phyloP scores from a whole-genome alignment of 257 asterid species.

The Euphrasia confusa region DNA sequence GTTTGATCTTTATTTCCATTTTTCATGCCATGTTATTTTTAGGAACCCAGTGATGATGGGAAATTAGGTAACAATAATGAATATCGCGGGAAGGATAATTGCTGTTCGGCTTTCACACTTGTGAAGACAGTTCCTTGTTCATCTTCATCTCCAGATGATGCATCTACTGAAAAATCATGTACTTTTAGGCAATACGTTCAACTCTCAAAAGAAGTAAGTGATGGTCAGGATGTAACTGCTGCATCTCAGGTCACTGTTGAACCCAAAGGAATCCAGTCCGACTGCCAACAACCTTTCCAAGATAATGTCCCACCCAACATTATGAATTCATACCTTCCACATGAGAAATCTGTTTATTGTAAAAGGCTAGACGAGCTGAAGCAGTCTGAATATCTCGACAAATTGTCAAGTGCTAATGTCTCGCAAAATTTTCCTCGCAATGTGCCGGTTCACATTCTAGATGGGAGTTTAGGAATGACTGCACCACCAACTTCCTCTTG shows the following conservation, averaged over 20 bases:
- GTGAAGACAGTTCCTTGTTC: constrained; percentile 37
- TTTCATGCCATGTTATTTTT: constrained; percentile 20
- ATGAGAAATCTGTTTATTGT: constrained; percentile 35
- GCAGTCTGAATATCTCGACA: constrained; percentile 20
- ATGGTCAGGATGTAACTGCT: constrained; percentile 35
- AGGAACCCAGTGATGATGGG: constrained; percentile 54
- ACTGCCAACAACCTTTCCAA: constrained; percentile 35
- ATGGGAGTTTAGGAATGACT: constrained; percentile 47
- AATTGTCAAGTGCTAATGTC: constrained; percentile 27
- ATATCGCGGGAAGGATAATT: constrained; percentile 35
- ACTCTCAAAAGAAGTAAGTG: constrained; percentile 36
- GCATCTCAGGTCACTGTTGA: constrained; percentile 54
- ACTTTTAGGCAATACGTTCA: constrained; percentile 50
- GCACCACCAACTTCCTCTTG: constrained; percentile 39
- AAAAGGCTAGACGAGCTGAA: constrained; percentile 25
- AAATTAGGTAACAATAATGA: constrained; percentile 35
- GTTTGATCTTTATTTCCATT: constrained; percentile 1
- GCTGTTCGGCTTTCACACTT: constrained; percentile 38
- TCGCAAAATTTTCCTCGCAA: constrained; percentile 62
- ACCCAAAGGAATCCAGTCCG: constrained; percentile 38
- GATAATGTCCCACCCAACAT: constrained; percentile 35
- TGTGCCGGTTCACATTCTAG: constrained; percentile 85
- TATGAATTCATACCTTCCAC: constrained; percentile 29
- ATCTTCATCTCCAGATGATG: constrained; percentile 33
- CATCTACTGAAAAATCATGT: constrained; percentile 32